Evolutionary conservation across 371 early-diverging fungal genomes (phyloP).

Genomic region (Mortierella sp.): DNA sequence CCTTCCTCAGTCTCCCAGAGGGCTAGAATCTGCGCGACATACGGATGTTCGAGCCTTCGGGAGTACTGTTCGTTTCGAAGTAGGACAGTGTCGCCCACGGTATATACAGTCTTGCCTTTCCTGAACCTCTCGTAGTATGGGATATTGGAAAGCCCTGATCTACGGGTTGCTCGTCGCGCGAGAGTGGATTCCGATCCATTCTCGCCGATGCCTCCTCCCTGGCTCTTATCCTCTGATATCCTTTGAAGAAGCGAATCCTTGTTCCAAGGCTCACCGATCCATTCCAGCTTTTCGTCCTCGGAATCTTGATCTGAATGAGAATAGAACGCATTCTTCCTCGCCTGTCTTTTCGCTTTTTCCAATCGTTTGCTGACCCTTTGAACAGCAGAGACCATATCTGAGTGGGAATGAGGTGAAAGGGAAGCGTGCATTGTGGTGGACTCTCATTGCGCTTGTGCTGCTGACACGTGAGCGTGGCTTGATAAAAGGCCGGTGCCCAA

Average conservation of each 20-base stretch:
- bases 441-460: too few relatives aligned
- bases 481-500: too few relatives aligned
- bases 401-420: neutral
- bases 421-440: too few relatives aligned
- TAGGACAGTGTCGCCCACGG: conserved; percentile 45
- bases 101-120: conserved; percentile 26
- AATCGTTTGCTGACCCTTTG: conserved; percentile 26
- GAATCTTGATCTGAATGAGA: conserved; percentile 36
- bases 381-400: conserved; percentile 24
- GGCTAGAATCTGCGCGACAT: conserved; percentile 55
- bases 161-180: conserved; percentile 43
- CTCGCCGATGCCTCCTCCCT: neutral
- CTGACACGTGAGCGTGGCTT: too few relatives aligned
- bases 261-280: conserved; percentile 50
- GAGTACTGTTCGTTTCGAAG: conserved; percentile 44
- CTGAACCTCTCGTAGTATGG: conserved; percentile 34
- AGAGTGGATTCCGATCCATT: neutral
- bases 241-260: conserved; percentile 30
- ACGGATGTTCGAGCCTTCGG: conserved; percentile 43
- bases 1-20: conserved; percentile 64
- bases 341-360: conserved; percentile 21
- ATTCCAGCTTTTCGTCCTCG: conserved; percentile 26
- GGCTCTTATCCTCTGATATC: neutral
- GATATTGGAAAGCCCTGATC: conserved; percentile 46
- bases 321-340: conserved; percentile 17